phyloP scores from a whole-genome alignment of 1,284 basidiomycete genomes.

The Austroboletus sp. region DNA sequence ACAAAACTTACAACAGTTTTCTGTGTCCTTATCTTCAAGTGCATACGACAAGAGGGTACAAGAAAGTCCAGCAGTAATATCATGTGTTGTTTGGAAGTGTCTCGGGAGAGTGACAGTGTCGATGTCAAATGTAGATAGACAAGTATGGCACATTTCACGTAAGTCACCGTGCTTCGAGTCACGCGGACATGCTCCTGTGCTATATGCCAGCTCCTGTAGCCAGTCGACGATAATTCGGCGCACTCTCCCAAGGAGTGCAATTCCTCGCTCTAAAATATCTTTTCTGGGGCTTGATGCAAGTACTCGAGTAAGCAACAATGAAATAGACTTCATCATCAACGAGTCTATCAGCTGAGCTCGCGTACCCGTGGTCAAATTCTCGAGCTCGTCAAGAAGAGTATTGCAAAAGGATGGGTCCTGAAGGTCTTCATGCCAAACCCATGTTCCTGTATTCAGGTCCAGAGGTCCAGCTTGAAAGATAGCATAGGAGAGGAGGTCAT shows the following conservation, averaged over 20 bases:
- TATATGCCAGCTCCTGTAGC: background rate
- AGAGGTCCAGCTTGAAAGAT: background rate
- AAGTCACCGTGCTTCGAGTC: too few relatives aligned
- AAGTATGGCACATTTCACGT: too few relatives aligned
- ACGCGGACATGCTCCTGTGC: too few relatives aligned
- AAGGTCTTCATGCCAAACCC: background rate
- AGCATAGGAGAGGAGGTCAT: too few relatives aligned
- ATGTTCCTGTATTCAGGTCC: background rate
- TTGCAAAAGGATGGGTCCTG: background rate
- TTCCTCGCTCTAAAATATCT: background rate
- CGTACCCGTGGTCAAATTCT: background rate
- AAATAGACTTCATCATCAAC: too few relatives aligned
- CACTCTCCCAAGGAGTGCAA: background rate
- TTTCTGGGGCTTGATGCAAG: too few relatives aligned
- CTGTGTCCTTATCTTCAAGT: too few relatives aligned
- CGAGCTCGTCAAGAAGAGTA: background rate
- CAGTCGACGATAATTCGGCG: background rate
- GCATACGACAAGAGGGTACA: background rate
- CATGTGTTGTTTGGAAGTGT: background rate
- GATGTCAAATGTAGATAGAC: background rate
- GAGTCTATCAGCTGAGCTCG: background rate
- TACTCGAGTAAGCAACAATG: too few relatives aligned
- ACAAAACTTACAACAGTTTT: too few relatives aligned
- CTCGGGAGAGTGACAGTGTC: background rate
- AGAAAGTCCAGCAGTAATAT: background rate